Percentiles rank a stretch among this genome's conserved stretches.
These are phyloP conservation scores for Wickerhamomyces sp. DNA, from an alignment of 1,139 yeast species.

Conservation along the genomic window DNA sequence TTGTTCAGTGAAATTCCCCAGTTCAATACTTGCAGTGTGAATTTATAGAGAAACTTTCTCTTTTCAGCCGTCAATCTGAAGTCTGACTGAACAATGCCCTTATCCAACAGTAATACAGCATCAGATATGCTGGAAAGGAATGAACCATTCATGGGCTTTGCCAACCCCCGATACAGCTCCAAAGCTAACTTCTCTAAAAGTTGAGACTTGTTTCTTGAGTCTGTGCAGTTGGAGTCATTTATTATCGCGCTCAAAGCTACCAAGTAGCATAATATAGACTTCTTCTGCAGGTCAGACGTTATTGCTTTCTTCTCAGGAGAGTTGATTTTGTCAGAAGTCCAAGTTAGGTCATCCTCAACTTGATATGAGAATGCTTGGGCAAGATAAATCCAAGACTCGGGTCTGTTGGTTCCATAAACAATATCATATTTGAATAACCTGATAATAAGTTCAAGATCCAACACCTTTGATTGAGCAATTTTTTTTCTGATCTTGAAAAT, in stretches of 20 bases:
- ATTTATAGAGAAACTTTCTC: constrained; percentile 16
- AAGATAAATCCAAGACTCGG: constrained; percentile 82
- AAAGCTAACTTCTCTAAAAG: constrained; percentile 57
- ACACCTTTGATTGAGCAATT: constrained; percentile 72
- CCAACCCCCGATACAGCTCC: constrained; percentile 56
- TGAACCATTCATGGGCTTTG: constrained; percentile 58
- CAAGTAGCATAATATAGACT: constrained; percentile 65
- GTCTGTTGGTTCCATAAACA: constrained; percentile 57
- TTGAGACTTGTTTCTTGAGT: constrained; percentile 5
- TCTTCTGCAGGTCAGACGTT: constrained; percentile 66
- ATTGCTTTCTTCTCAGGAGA: constrained; percentile 54
- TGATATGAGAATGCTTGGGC: constrained; percentile 78
- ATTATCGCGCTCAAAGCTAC: constrained; percentile 62
- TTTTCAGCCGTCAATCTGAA: constrained; percentile 17
- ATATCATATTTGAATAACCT: constrained; percentile 64
- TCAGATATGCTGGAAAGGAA: constrained; percentile 22
- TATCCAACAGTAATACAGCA: constrained; percentile 19
- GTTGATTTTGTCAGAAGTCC: constrained; percentile 85
- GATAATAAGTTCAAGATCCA: constrained; percentile 75
- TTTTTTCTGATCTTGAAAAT: constrained; percentile 66
- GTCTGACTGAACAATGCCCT: constrained; percentile 26
- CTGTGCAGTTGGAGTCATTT: constrained; percentile 11
- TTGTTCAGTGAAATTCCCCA: constrained; percentile 26
- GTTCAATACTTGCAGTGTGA: constrained; percentile 20
- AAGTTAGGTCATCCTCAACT: constrained; percentile 84